phyloP scores from a whole-genome alignment of 169 alveolate species.

The Plasmodium sp. region DNA sequence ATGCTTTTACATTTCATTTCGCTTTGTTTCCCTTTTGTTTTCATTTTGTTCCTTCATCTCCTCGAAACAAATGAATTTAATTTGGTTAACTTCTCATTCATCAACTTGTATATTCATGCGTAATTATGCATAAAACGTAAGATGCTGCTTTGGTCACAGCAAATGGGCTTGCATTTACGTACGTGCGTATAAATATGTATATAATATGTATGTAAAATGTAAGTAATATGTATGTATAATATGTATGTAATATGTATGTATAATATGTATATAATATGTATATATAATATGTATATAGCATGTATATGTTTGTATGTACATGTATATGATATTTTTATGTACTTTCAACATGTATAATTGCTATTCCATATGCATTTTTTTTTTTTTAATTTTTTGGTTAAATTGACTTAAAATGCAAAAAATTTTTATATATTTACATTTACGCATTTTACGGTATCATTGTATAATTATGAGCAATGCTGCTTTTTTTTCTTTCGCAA shows the following conservation, averaged over 20 bases:
- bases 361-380: not conserved
- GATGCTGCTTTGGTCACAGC: not conserved
- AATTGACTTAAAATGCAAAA: not conserved
- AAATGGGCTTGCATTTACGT: not conserved
- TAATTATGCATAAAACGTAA: not conserved
- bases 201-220: not conserved
- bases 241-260: no score
- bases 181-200: not conserved
- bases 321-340: not conserved
- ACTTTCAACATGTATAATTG: not conserved
- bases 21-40: not conserved
- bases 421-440: not conserved
- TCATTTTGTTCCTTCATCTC: not conserved
- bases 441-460: not conserved
- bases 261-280: not conserved
- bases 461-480: not conserved
- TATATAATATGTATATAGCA: not conserved
- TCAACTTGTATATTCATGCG: not conserved
- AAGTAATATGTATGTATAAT: not conserved
- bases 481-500: not conserved
- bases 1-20: not conserved
- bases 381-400: not conserved
- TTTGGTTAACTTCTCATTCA: not conserved
- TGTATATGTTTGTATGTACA: not conserved
- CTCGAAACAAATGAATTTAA: slow-evolving; percentile 10